These are phyloP conservation scores for Aspergillus taichungensis DNA, from an alignment of 495 filamentous ascomycete species.

Conservation along the genomic window DNA sequence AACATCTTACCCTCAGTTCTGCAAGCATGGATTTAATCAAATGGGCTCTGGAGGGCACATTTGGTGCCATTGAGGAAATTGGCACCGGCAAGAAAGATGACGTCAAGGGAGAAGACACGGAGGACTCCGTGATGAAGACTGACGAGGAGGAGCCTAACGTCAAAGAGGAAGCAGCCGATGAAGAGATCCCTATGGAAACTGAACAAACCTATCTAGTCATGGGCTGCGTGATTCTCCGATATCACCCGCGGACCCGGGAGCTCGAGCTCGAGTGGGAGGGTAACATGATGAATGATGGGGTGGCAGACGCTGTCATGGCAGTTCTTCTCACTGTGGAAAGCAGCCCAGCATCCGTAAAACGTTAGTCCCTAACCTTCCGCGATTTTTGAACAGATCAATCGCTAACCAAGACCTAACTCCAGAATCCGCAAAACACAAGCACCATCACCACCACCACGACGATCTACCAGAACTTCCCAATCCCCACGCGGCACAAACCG, in stretches of 20 bases:
- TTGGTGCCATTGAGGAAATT: constrained; percentile 74
- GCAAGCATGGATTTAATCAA: constrained; percentile 85
- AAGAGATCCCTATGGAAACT: constrained; percentile 37
- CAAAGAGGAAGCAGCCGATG: constrained; percentile 40
- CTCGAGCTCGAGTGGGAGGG: constrained; percentile 95
- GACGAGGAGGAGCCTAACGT: constrained; percentile 27
- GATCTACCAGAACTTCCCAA: constrained; percentile 41
- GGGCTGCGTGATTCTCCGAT: constrained; percentile 76
- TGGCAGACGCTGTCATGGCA: constrained; percentile 90
- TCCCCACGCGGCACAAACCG: constrained; percentile 59
- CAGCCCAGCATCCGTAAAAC: constrained; percentile 88
- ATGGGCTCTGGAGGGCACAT: constrained; percentile 91
- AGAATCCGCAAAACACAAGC: constrained; percentile 49
- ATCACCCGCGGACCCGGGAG: constrained; percentile 55
- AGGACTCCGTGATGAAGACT: constrained; percentile 2
- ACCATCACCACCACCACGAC: constrained; percentile 47
- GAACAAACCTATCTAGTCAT: constrained; percentile 66
- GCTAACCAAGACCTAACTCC: constrained; percentile 10
- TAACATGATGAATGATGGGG: constrained; percentile 93
- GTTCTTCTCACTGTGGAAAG: constrained; percentile 84
- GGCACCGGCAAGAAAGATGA: constrained; percentile 28
- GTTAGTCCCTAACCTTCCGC: constrained; percentile 40
- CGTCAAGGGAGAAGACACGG: constrained; percentile 16
- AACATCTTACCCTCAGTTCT: constrained; percentile 73
- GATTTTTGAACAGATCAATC: neutral